Evolutionary conservation across 177 flowering plant genomes (phyloP).

Genomic region (Telopea speciosissima): DNA sequence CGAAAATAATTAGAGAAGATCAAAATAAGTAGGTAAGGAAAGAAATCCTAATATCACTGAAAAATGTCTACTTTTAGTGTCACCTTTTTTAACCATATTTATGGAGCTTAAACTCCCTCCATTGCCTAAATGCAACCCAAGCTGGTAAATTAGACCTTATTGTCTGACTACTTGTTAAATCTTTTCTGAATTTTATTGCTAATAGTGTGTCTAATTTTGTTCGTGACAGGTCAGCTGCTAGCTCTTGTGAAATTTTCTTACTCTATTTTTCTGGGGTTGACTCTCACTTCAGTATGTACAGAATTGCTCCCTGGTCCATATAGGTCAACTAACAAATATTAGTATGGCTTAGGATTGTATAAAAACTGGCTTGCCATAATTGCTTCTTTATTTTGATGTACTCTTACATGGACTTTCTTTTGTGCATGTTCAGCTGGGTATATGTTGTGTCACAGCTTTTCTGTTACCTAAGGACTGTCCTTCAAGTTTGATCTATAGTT

Average conservation of each 20-base stretch:
- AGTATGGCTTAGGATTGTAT: background rate
- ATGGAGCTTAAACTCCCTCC: background rate
- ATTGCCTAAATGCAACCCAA: background rate
- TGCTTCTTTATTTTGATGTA: background rate
- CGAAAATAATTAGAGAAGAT: no score
- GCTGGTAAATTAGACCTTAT: background rate
- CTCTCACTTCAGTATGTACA: constrained; percentile 14
- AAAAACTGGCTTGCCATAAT: background rate
- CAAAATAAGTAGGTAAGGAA: background rate
- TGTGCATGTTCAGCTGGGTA: constrained; percentile 11
- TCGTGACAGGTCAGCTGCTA: constrained; percentile 16
- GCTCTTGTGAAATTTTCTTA: constrained; percentile 14
- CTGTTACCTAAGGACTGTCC: constrained; percentile 14
- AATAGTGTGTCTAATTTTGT: background rate
- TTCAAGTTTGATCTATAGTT: constrained; percentile 6
- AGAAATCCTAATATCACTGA: background rate
- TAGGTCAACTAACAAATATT: background rate
- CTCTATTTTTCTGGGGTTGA: constrained; percentile 9
- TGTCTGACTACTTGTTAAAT: background rate
- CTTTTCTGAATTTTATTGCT: background rate
- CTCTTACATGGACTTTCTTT: background rate
- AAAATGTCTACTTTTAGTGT: background rate
- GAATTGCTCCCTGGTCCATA: background rate
- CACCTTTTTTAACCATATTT: background rate
- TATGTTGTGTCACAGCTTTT: constrained; percentile 12